Evolutionary conservation across 2,329 filamentous ascomycete genomes (phyloP), one percentile per base, ranked within the genome.

Genomic region (Diaporthe longicolla): DNA sequence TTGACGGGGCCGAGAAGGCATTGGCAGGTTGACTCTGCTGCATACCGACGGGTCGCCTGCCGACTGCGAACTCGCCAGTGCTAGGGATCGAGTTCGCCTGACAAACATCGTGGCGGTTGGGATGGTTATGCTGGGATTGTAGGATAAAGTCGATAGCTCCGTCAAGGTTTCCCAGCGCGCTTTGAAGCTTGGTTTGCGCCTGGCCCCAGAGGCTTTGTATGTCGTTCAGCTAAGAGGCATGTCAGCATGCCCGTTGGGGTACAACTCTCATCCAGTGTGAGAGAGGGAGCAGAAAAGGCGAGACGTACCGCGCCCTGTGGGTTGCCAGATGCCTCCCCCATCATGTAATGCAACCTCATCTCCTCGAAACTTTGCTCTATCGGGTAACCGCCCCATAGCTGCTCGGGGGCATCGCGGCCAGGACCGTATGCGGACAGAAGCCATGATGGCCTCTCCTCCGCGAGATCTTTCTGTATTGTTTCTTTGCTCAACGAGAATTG

Each of bases 291-390:
- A 24, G 11, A 6, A 52, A 15, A 15, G n/a, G n/a, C 32, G 75
- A 48, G 40, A 79, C 86, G 72, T 81, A 90, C 88, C 71, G 88
- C 89, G 72, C 85, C 84, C 72, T 89, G 84, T 17, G 85, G 83
- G 72, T 92, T 93, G 1, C 93, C 93, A 10, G 88, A 80, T 11
- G 90, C 88, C 54, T 87, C 85, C 2, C 90, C 90, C 70, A 81
- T 79, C 78, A 91, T 86, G 79, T 96, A 95, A 80, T 95, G 92
- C 29, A 95, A 81, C 66, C 95, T 90, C 81, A 97, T 89, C 83
- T 98, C 96, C 82, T 98, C 96, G 54, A 93, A 93, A 79, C 95
- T 97, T 82, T 95, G 93, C 82, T 98, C 96, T 24, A 95, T 89
- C 8, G 90, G 87, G 58, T 87, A 88, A 1, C 95, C 95, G 70